Evolutionary conservation across 495 filamentous ascomycete genomes (phyloP), one percentile per base, ranked within the genome.

Genomic region (Parathielavia hyrcaniae): DNA sequence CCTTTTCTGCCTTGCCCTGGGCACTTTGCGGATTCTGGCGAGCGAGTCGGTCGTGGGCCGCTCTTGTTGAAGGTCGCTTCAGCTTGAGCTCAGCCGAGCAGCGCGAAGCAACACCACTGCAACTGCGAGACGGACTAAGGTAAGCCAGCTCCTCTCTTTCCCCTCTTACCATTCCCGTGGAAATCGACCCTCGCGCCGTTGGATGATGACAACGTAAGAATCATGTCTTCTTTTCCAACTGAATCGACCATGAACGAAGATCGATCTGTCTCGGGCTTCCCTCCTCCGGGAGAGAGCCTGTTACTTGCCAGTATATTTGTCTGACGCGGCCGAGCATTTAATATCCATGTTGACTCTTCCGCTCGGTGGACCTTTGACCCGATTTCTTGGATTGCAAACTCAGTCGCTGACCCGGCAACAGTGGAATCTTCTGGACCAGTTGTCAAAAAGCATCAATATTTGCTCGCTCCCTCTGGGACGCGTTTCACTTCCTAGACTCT

Each of bases 251-350:
- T 96, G 91, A 92, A 78, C 65, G 85, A 89, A 89, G 76, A 78
- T 62, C 75, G 75, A 73, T 78, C 79, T 80, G 70, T 83, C 76
- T 82, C 84, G 86, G 83, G 78, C 76, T 73, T 75, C 78, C 77
- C 78, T 83, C 81, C 76, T 80, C 76, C 70, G 69, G 68, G 71
- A 80, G 53, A n/a, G 79, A 79, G 81, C 84, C 86, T 92, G 90
- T 83, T 95, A 93, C 90, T 96, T 90, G 90, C 90, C 90, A 96
- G 90, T 95, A 93, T 80, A 83, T 76, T 86, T 89, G 88, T 93
- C 90, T 96, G 90, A 70, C 66, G 50, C 55, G 52, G 47, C 51
- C 40, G 50, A 58, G 38, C n/a, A n/a, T n/a, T n/a, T 23, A 55
- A 47, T 35, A 47, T 49, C 35, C 14, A 50, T 22, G 50, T 57